Conservation (phyloP, 108 stramenopile genomes). For the Thalassiosira profunda region DNA sequence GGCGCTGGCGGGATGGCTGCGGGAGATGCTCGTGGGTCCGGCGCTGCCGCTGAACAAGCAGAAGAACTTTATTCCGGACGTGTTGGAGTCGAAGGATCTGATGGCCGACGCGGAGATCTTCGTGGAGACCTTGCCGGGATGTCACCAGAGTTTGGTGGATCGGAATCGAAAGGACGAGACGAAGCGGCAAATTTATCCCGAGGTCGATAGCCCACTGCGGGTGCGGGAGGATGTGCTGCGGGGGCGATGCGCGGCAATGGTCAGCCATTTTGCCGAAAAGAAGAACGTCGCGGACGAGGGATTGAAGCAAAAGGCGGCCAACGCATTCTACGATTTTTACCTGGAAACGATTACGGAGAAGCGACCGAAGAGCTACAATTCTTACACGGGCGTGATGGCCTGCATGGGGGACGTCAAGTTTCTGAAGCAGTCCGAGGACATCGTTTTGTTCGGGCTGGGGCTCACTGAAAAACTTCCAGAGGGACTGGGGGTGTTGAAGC, state of each 20-base stretch:
- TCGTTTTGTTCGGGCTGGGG: conserved; percentile 36
- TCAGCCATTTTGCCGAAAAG: conserved; percentile 17
- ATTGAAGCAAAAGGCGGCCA: conserved; percentile 24
- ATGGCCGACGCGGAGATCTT: conserved; percentile 37
- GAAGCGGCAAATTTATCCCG: conserved; percentile 29
- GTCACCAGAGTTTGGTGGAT: conserved; percentile 15
- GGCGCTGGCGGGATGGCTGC: conserved; percentile 1
- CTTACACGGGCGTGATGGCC: conserved; percentile 42
- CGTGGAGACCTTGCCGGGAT: conserved; percentile 23
- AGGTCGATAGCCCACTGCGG: conserved; percentile 1
- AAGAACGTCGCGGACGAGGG: conserved; percentile 12
- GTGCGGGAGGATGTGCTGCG: conserved; percentile 23
- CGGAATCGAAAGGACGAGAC: conserved; percentile 31
- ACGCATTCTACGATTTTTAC: conserved; percentile 37
- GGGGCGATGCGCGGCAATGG: conserved; percentile 30
- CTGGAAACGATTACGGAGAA: conserved; percentile 4
- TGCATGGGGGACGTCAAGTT: conserved; percentile 31
- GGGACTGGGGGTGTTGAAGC: conserved; percentile 2
- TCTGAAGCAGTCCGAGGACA: conserved; percentile 38
- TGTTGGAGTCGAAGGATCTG: conserved; percentile 22
- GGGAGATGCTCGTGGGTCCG: conserved; percentile 31
- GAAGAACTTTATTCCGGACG: conserved; percentile 24
- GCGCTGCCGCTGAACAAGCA: conserved; percentile 38
- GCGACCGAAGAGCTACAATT: conserved; percentile 28
- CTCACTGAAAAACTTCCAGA: conserved; percentile 11